Percentiles rank a stretch among this genome's conserved stretches.
phyloP scores from a whole-genome alignment of 2,329 filamentous ascomycete species.

The Thyridium curvatum region DNA sequence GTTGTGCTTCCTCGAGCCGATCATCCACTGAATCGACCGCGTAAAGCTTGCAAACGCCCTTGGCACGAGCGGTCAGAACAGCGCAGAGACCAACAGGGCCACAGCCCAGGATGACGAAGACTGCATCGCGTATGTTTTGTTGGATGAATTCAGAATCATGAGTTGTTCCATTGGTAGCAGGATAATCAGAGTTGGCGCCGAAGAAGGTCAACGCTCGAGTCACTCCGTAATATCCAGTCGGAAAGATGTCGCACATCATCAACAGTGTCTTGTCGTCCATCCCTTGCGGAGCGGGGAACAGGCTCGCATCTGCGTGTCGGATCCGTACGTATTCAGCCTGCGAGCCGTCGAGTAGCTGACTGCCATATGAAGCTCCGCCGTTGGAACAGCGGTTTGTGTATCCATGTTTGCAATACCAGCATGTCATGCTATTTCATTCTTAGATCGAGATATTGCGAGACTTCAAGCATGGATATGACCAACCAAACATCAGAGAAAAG shows the following conservation, averaged over 20 bases:
- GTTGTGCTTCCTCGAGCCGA: slow-evolving; percentile 3
- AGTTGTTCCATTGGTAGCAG: neutral
- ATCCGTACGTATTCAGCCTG: slow-evolving; percentile 6
- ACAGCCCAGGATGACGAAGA: slow-evolving; percentile 4
- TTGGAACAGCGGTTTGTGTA: slow-evolving; percentile 5
- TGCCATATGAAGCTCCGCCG: slow-evolving; percentile 3
- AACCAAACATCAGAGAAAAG: neutral
- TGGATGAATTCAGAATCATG: neutral
- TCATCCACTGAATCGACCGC: slow-evolving; percentile 5
- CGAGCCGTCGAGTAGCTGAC: slow-evolving; percentile 2
- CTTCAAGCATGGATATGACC: neutral
- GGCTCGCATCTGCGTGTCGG: slow-evolving; percentile 4
- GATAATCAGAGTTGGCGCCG: neutral
- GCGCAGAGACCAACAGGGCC: slow-evolving; percentile 3
- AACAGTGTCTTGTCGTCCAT: slow-evolving; percentile 1
- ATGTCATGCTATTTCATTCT: slow-evolving; percentile 2
- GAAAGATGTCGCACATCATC: slow-evolving; percentile 8
- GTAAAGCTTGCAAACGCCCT: slow-evolving; percentile 1
- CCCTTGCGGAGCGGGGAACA: neutral
- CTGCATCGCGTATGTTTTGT: slow-evolving; percentile 1
- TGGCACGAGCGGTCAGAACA: slow-evolving; percentile 3
- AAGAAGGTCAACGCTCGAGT: slow-evolving; percentile 5
- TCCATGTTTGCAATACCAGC: slow-evolving; percentile 5
- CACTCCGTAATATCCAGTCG: slow-evolving; percentile 6
- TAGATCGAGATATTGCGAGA: neutral